phyloP scores from a whole-genome alignment of 225 moss, liverwort and hornwort species.

The Bryum argenteum region DNA sequence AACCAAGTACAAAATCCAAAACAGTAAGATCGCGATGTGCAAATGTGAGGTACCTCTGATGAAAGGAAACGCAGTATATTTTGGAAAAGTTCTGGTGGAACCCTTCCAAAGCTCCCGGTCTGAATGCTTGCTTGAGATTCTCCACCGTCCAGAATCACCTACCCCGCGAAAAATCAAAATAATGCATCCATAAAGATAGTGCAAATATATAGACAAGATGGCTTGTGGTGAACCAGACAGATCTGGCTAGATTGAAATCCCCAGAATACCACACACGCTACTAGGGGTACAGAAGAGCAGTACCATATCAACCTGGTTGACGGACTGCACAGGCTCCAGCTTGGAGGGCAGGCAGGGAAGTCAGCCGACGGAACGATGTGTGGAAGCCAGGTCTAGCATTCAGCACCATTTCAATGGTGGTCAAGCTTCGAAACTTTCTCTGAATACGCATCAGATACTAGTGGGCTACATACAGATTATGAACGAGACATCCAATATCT shows the following conservation, averaged over 20 bases:
- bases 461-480: conserved; percentile 44
- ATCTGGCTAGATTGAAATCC: conserved; percentile 44
- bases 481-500: conserved; percentile 40
- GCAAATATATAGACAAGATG: conserved; percentile 32
- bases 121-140: conserved; percentile 52
- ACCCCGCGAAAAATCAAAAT: conserved; percentile 25
- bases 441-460: conserved; percentile 44
- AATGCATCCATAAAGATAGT: conserved; percentile 34
- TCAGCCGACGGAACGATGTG: conserved; percentile 63
- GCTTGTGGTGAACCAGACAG: conserved; percentile 30
- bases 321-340: conserved; percentile 72
- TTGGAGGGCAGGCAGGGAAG: conserved; percentile 70
- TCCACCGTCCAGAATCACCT: conserved; percentile 40
- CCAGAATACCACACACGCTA: conserved; percentile 55
- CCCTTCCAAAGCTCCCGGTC: conserved; percentile 77
- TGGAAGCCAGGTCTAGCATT: conserved; percentile 86
- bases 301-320: conserved; percentile 78
- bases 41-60: conserved; percentile 66
- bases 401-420: conserved; percentile 74
- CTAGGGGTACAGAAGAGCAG: conserved; percentile 60
- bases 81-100: conserved; percentile 88
- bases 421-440: conserved; percentile 50
- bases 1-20: conserved; percentile 1
- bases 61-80: conserved; percentile 94
- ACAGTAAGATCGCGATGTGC: not conserved